Conservation (phyloP, 1,284 basidiomycete species). For the Takashimella koratensis region DNA sequence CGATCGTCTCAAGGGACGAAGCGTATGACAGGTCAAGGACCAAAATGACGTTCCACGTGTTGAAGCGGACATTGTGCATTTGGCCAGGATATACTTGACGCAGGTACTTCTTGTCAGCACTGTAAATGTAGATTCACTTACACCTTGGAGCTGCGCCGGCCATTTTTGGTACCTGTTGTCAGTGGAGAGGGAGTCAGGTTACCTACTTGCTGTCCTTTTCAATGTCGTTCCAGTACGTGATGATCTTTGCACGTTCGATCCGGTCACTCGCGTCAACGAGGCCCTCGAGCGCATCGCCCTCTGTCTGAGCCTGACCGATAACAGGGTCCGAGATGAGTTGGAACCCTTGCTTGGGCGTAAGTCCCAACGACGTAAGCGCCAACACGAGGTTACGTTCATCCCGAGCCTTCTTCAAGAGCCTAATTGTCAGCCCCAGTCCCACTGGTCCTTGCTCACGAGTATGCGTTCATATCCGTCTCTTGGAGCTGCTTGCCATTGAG, state of each 20-base stretch:
- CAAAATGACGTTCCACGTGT: conserved; percentile 76
- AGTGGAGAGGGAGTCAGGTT: conserved; percentile 5
- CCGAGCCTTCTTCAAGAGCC: conserved; percentile 65
- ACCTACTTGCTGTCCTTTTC: conserved; percentile 69
- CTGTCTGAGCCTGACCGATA: conserved; percentile 55
- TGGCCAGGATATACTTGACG: conserved; percentile 59
- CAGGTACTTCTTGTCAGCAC: conserved; percentile 25
- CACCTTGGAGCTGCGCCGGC: conserved; percentile 27
- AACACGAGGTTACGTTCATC: conserved; percentile 67
- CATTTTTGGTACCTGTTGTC: conserved; percentile 31
- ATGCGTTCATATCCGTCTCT: conserved; percentile 65
- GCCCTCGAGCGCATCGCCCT: conserved; percentile 61
- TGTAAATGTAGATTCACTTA: conserved; percentile 13
- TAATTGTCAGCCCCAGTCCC: conserved; percentile 33
- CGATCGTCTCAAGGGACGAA: conserved; percentile 60
- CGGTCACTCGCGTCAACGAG: conserved; percentile 84
- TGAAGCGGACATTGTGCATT: conserved; percentile 65
- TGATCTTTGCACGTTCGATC: conserved; percentile 66
- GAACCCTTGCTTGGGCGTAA: conserved; percentile 63
- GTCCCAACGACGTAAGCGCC: conserved; percentile 60
- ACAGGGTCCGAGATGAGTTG: conserved; percentile 65
- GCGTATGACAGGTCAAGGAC: conserved; percentile 70
- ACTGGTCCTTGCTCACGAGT: conserved; percentile 52
- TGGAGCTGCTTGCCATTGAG: conserved; percentile 68
- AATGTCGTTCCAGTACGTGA: conserved; percentile 87